phyloP scores from a whole-genome alignment of 192 early-diverging fungal species.

The Rhizoclosmatium globosum region DNA sequence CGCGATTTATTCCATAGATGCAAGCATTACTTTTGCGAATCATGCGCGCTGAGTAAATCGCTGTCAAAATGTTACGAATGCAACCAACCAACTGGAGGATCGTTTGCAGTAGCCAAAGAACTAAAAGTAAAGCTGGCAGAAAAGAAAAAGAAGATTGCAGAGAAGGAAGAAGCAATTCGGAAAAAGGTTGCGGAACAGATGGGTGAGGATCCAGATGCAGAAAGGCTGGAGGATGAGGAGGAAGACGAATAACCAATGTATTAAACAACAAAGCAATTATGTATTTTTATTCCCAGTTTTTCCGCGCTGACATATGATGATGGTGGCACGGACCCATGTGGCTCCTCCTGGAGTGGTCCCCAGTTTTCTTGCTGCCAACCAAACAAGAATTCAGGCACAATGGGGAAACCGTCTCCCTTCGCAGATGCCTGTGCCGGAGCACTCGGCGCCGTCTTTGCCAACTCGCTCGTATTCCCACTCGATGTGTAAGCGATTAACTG shows the following conservation, averaged over 20 bases:
- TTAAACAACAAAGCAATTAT: background rate
- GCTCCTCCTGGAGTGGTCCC: no score
- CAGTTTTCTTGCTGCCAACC: background rate
- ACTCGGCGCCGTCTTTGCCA: slow-evolving; percentile 89
- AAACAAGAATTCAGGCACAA: background rate
- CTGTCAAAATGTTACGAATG: slow-evolving; percentile 93
- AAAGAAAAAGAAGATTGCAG: slow-evolving; percentile 55
- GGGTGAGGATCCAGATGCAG: slow-evolving; percentile 21
- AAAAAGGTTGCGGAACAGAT: slow-evolving; percentile 44
- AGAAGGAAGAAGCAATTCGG: slow-evolving; percentile 59
- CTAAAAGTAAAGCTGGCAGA: slow-evolving; percentile 67
- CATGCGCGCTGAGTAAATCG: slow-evolving; percentile 87
- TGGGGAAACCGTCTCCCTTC: slow-evolving; percentile 41
- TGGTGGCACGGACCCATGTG: background rate
- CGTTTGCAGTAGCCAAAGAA: slow-evolving; percentile 85
- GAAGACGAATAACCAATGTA: slow-evolving; percentile 1
- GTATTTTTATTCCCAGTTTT: background rate
- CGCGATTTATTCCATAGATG: slow-evolving; percentile 60
- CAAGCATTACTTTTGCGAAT: slow-evolving; percentile 96
- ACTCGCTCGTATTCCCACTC: slow-evolving; percentile 91
- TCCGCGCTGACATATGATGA: background rate
- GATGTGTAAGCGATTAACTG: slow-evolving; percentile 79
- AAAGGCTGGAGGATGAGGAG: background rate
- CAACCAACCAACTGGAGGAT: slow-evolving; percentile 80
- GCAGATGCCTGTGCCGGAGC: slow-evolving; percentile 94